phyloP scores from a whole-genome alignment of 306 rosid species.

The Vicia villosa region DNA sequence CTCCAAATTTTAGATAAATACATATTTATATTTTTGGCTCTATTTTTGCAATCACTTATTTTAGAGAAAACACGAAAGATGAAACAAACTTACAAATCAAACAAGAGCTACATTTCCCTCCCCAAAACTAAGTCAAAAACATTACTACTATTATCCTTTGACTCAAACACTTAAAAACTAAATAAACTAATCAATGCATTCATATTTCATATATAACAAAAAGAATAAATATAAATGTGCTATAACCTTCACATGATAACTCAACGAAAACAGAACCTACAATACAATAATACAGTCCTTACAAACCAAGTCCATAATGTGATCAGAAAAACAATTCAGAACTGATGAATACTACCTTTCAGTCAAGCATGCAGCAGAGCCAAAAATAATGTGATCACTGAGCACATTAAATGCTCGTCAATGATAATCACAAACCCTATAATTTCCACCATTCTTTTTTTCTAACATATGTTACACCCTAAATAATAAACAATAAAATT shows the following conservation, averaged over 20 bases:
- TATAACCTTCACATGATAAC: constrained; percentile 15
- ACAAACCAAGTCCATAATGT: constrained; percentile 18
- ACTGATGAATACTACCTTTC: constrained; percentile 33
- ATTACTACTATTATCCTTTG: too few species aligned
- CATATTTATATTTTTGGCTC: too few species aligned
- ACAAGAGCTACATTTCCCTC: background rate
- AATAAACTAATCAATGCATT: background rate
- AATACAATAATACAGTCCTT: constrained; percentile 13
- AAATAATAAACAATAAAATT: constrained; percentile 12
- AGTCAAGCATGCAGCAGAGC: constrained; percentile 29
- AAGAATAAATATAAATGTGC: constrained; percentile 10
- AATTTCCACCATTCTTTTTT: constrained; percentile 30
- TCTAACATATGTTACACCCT: constrained; percentile 24
- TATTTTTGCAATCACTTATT: too few species aligned
- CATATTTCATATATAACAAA: constrained; percentile 17
- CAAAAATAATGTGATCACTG: constrained; percentile 29
- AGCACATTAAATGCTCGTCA: constrained; percentile 43
- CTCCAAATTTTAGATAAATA: too few species aligned
- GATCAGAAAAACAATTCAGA: constrained; percentile 37
- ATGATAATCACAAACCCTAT: constrained; percentile 12
- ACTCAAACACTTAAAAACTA: too few species aligned
- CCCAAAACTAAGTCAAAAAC: background rate
- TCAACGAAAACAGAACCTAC: constrained; percentile 8
- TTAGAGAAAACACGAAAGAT: too few species aligned
- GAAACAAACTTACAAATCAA: background rate